A percentile compares a stretch with the other conserved stretches of the same genome.
These are phyloP conservation scores for Phytophthora citrophthora DNA, from an alignment of 352 stramenopile species.

Conservation along the genomic window DNA sequence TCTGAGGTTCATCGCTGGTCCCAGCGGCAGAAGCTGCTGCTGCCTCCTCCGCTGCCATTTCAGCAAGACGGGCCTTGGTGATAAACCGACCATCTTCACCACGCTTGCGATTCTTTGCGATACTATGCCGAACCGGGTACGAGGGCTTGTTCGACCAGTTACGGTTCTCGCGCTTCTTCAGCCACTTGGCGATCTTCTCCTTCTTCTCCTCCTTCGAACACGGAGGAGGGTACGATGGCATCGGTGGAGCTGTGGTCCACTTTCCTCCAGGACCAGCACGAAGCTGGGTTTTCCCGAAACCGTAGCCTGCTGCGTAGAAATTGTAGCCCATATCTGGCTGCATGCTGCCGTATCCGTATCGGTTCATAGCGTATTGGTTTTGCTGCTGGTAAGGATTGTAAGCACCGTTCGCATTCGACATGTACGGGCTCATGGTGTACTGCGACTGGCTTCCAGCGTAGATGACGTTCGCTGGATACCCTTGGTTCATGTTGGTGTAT, in stretches of 20 bases:
- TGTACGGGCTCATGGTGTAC: conserved; percentile 44
- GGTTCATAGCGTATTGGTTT: conserved; percentile 50
- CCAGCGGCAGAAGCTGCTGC: conserved; percentile 13
- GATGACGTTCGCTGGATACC: conserved; percentile 45
- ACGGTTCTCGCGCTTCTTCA: conserved; percentile 85
- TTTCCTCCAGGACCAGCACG: conserved; percentile 61
- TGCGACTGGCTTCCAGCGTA: conserved; percentile 37
- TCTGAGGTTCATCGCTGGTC: conserved; percentile 19
- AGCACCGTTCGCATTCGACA: conserved; percentile 23
- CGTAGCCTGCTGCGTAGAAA: conserved; percentile 65
- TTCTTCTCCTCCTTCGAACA: conserved; percentile 88
- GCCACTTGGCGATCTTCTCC: conserved; percentile 83
- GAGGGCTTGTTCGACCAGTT: conserved; percentile 90
- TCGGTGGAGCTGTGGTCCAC: conserved; percentile 70
- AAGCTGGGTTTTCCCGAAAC: conserved; percentile 57
- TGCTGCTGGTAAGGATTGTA: conserved; percentile 57
- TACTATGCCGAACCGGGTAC: conserved; percentile 84
- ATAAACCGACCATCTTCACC: conserved; percentile 87
- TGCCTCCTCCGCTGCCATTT: conserved; percentile 72
- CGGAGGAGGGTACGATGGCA: conserved; percentile 76
- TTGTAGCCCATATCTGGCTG: conserved; percentile 57
- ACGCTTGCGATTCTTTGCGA: conserved; percentile 83
- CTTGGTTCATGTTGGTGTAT: conserved; percentile 29
- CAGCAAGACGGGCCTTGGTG: conserved; percentile 71
- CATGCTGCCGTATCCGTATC: conserved; percentile 51